phyloP scores from a whole-genome alignment of 1,284 basidiomycete species.

The Apiotrichum gamsii region DNA sequence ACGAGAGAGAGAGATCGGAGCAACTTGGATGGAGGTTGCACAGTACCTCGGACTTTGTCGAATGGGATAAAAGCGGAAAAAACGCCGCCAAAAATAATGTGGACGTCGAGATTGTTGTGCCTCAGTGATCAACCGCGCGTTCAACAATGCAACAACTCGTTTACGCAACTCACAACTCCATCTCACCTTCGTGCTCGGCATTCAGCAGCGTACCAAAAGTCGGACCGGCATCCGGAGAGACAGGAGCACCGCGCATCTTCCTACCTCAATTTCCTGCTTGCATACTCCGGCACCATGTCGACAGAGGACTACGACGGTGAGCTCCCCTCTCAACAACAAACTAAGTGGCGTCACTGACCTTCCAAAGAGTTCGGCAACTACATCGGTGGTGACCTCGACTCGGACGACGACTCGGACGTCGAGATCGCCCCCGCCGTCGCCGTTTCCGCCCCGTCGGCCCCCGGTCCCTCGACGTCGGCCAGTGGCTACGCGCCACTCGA shows the following conservation, averaged over 20 bases:
- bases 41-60: slow-evolving; percentile 7
- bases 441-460: slow-evolving; percentile 21
- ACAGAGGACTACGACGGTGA: slow-evolving; percentile 48
- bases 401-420: slow-evolving; percentile 61
- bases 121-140: background rate
- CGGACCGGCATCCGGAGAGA: background rate
- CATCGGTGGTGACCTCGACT: slow-evolving; percentile 85
- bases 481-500: slow-evolving; percentile 43
- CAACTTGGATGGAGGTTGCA: background rate
- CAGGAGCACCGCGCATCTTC: no score
- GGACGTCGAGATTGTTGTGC: background rate
- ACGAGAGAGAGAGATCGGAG: background rate
- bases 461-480: slow-evolving; percentile 28
- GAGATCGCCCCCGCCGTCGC: slow-evolving; percentile 21
- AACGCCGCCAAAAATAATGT: slow-evolving; percentile 1
- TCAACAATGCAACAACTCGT: background rate
- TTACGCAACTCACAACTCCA: background rate
- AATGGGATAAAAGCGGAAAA: slow-evolving; percentile 23
- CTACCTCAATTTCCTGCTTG: no score
- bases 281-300: slow-evolving; percentile 36
- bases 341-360: background rate
- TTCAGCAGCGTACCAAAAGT: background rate
- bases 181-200: background rate
- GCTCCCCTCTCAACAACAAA: slow-evolving; percentile 5
- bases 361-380: slow-evolving; percentile 75